Evolutionary conservation across 75 land plant species (phyloP), one percentile per base, ranked within the genome.

Genomic region (Selaginella tamariscina): DNA sequence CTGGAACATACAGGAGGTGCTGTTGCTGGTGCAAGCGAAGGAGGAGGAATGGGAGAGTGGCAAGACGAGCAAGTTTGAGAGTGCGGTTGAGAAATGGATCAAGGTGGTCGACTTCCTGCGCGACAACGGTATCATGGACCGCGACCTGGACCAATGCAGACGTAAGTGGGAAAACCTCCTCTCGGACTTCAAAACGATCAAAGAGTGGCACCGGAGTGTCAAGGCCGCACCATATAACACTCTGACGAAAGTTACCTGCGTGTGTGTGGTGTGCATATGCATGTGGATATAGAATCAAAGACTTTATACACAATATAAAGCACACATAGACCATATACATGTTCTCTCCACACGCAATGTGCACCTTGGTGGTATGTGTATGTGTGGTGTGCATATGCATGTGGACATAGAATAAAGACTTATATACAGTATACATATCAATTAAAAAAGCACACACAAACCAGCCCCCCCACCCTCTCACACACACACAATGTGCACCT

Each of bases 1-100:
- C 26, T 59, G 62, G 62, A 59, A 21, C 62, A 23, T 59, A 2
- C 62, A 59, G 9, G 62, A 59, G 62, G 62, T 59, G 23, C 62
- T 59, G 62, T 5, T 59, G 26, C 26, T 59, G 26, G 62, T 59
- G 62, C 27, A 59, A 59, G 62, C 62, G n/a, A 59, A 59, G n/a
- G 21, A 59, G 26, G 24, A 59, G 18, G 62, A 59, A 21, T 59
- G 62, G 26, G 62, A 59, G 62, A 26, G 23, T n/a, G n/a, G 24
- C 26, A 26, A 59, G 26, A 59, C 9, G 18, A 59, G 62, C 21
- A 26, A 59, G 26, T 23, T 59, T n/a, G 62, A 59, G 26, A 59
- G 24, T n/a, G 62, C 62, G 26, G 62, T 27, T 5, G 26, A 26
- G n/a, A 59, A 59, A 26, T 59, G 62, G 62, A n/a, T 23, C 27